Base-by-base conservation (phyloP, 371 early-diverging fungal genomes). In the Mucor indicus region DNA sequence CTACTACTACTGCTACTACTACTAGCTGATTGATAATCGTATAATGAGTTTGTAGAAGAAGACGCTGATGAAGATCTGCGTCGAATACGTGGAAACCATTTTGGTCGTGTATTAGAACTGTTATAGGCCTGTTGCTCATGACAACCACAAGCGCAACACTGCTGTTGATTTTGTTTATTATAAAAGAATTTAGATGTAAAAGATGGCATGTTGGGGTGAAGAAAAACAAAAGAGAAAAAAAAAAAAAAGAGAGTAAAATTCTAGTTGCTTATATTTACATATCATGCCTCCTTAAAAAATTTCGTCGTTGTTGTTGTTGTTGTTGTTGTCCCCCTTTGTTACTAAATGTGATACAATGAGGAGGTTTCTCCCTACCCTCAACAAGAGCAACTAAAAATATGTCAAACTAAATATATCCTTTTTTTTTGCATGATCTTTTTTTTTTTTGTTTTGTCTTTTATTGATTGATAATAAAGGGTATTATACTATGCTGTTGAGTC, bases 81-180 rank as follows among this genome's bases (percentile, higher is more conserved):
- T 17, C 55, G 55, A n/a, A 60, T 50, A 48, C 51, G 55, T 13
- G 61, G 51, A 44, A 60, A 51, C 61, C 61, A 60, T 29, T 29
- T 6, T 29, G 6, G 8, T 12, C 12, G 30, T 29, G 30, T 12
- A 20, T 5, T 21, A 2, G 42, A 16, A n/a, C 16, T 42, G 15
- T 16, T 42, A 15, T 4, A 27, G 17, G 22, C 16, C 23, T 37
- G 30, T 22, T 37, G n/a, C 19, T 32, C 16, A 16, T 58, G 53
- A 39, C 59, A 58, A 44, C 49, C 55, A n/a, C 55, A 55, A 11
- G 48, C 10, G 24, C 59, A 58, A 5, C 45, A 27, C 11, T 24
- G 30, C 0, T 48, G 38, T 41, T 31, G 42, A 27, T 47, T 16
- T 24, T 37, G 16, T 21, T 45, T 23, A n/a, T 44, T 33, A 15